Evolutionary conservation across 148 eudicot species (phyloP).

Genomic region (Amaranthus hypochondriacus): DNA sequence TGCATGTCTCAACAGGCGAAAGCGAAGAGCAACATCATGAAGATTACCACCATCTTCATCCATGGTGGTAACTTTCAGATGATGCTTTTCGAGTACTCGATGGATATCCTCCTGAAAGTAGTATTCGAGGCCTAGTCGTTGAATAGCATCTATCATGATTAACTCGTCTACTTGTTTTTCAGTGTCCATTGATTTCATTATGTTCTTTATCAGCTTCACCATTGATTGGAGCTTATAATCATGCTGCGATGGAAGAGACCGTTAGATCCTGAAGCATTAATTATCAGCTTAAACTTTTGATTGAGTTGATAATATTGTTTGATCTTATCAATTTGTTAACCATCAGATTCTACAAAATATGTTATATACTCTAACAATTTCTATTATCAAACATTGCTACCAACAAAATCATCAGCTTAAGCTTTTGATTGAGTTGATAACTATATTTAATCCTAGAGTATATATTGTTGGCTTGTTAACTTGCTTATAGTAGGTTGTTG

Average conservation of each 20-base stretch:
- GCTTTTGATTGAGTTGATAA: too few relatives aligned
- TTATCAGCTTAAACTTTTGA: too few relatives aligned
- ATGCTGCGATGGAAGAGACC: background rate
- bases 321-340: too few relatives aligned
- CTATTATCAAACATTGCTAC: too few relatives aligned
- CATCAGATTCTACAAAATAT: too few relatives aligned
- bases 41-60: slow-evolving; percentile 18
- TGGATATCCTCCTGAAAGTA: slow-evolving; percentile 44
- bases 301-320: too few relatives aligned
- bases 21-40: slow-evolving; percentile 34
- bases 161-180: slow-evolving; percentile 4
- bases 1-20: slow-evolving; percentile 47
- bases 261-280: too few relatives aligned
- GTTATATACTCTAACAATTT: too few relatives aligned
- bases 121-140: slow-evolving; percentile 29
- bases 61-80: background rate
- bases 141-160: slow-evolving; percentile 24
- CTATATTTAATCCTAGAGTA: too few relatives aligned
- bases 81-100: slow-evolving; percentile 11
- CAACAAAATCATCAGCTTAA: too few relatives aligned
- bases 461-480: too few relatives aligned
- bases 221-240: background rate
- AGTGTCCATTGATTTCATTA: background rate
- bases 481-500: too few relatives aligned
- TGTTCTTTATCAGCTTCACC: slow-evolving; percentile 9